phyloP scores from a whole-genome alignment of 2,329 filamentous ascomycete species.

The Lasiodiplodia theobromae region DNA sequence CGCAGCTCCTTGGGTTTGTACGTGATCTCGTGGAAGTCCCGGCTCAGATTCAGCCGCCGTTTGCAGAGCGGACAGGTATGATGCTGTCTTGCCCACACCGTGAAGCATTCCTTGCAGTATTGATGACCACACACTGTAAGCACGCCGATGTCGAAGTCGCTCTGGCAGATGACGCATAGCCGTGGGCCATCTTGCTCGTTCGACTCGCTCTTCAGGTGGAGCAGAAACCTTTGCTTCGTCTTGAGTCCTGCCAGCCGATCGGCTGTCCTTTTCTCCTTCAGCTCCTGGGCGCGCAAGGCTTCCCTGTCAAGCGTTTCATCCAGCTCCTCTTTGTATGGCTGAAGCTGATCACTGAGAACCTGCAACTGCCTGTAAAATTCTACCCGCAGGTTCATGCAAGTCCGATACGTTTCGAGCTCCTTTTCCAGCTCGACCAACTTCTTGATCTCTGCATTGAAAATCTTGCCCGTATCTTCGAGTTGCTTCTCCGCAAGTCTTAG shows the following conservation, averaged over 20 bases:
- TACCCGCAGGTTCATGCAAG: conserved; percentile 82
- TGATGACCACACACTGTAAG: conserved; percentile 90
- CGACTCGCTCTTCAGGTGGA: conserved; percentile 68
- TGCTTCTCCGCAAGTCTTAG: conserved; percentile 69
- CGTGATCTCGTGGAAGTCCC: conserved; percentile 83
- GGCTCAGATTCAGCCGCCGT: conserved; percentile 62
- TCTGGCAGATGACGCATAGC: conserved; percentile 87
- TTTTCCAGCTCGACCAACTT: conserved; percentile 62
- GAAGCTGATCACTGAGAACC: conserved; percentile 85
- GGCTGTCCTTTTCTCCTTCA: conserved; percentile 60
- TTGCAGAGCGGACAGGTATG: conserved; percentile 88
- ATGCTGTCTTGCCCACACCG: conserved; percentile 76
- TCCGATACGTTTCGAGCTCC: conserved; percentile 78
- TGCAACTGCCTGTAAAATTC: conserved; percentile 94
- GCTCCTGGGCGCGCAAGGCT: conserved; percentile 52
- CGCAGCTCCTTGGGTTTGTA: conserved; percentile 78
- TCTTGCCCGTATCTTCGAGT: conserved; percentile 64
- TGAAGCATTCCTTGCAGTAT: conserved; percentile 89
- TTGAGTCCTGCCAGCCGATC: conserved; percentile 68
- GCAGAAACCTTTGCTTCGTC: conserved; percentile 78
- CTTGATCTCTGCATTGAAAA: conserved; percentile 62
- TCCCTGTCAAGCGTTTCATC: conserved; percentile 63
- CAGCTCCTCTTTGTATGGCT: conserved; percentile 71
- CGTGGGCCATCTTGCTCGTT: conserved; percentile 62
- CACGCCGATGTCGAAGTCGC: conserved; percentile 76